Evolutionary conservation across 495 filamentous ascomycete species (phyloP), one percentile per base, ranked within the genome.

Genomic region (Podospora bellae-mahoneyi): DNA sequence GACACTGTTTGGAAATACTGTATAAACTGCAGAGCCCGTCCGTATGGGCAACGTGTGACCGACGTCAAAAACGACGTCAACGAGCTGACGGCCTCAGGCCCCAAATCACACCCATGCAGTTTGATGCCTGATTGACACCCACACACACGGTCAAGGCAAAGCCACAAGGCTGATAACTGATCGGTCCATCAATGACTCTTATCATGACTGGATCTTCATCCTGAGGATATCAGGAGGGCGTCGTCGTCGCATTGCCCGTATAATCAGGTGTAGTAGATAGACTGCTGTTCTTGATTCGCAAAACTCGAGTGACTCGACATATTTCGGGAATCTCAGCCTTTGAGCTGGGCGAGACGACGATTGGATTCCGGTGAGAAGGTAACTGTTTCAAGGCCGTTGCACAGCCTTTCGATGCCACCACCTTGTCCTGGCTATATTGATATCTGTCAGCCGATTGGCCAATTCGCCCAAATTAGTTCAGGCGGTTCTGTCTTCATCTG

Each of bases 101-200:
- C 39, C 39, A 13, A 48, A 48, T 48, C 39, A 48, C 15, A 18
- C 39, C 39, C 13, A 10, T 48, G 39, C 39, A 48, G 39, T 48
- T 48, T 48, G 39, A 48, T 48, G 39, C 39, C 39, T 48, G 39
- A 48, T 18, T 48, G 39, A 48, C 39, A 16, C 59, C 30, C 19
- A 58, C 23, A 61, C 32, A 23, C 23, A 23, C 23, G 23, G 59
- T 1, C 59, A 61, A 61, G 59, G 59, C 59, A 61, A 61, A 61
- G 16, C 27, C 26, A n/a, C 27, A 28, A 61, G 59, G 59, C 59
- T 61, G 59, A 61, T 26, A 61, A 61, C 26, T 61, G 59, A 23
- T 28, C 23, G 23, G 1, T 61, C 59, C 20, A 28, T 61, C 26
- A 30, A 26, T 28, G 26, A 30, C 23, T 26, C 26, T 15, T 15